phyloP scores from a whole-genome alignment of 345 rosid species.

The Brassica nigra region DNA sequence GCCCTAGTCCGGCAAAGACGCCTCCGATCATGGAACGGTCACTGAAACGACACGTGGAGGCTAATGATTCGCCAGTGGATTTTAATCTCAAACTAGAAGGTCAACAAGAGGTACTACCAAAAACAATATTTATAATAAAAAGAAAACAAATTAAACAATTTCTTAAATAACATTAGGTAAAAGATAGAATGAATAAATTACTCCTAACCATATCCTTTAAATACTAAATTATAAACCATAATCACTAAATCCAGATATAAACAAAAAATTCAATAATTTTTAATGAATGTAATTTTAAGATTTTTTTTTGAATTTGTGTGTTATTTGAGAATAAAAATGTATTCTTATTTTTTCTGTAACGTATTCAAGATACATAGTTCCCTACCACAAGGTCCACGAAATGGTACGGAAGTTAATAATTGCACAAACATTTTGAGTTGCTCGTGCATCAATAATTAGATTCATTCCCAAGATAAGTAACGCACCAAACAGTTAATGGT shows the following conservation, averaged over 20 bases:
- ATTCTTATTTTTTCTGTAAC: background rate
- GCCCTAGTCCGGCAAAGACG: conserved; percentile 77
- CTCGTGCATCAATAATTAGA: conserved; percentile 37
- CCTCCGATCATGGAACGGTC: conserved; percentile 65
- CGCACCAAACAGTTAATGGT: conserved; percentile 16
- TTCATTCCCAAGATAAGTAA: conserved; percentile 23
- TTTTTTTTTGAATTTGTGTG: too few relatives aligned
- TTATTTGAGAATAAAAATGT: background rate
- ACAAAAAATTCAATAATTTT: too few relatives aligned
- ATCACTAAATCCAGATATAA: too few relatives aligned
- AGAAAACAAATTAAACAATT: background rate
- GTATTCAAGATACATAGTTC: background rate
- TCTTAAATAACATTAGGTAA: background rate
- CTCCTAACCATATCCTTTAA: background rate
- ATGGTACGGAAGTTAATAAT: conserved; percentile 22
- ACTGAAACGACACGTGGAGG: conserved; percentile 50
- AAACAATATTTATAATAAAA: too few relatives aligned
- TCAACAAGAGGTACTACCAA: conserved; percentile 48
- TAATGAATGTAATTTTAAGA: too few relatives aligned
- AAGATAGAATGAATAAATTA: background rate
- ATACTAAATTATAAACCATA: background rate
- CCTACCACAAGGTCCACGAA: conserved; percentile 26
- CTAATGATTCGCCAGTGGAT: conserved; percentile 46
- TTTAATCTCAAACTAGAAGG: conserved; percentile 44
- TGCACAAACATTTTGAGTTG: conserved; percentile 27